These are phyloP conservation scores for Meredithiella fracta DNA, from an alignment of 2,329 filamentous ascomycete species.

Conservation along the genomic window DNA sequence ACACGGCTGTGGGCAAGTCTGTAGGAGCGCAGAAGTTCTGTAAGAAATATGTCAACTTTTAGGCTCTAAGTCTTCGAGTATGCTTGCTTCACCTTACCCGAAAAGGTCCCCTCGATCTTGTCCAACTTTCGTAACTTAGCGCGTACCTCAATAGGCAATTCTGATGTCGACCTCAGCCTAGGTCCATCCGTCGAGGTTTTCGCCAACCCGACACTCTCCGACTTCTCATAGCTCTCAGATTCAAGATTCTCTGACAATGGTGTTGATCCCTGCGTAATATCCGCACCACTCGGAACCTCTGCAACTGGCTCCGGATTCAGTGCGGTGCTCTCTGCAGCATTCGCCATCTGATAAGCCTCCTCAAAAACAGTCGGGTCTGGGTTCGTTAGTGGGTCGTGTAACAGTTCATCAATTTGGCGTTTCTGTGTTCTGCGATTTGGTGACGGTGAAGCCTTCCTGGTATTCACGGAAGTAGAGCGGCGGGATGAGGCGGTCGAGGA, in stretches of 20 bases:
- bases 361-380: constrained; percentile 82
- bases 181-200: background rate
- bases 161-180: constrained; percentile 21
- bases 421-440: constrained; percentile 21
- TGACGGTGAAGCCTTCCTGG: constrained; percentile 11
- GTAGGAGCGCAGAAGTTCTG: constrained; percentile 82
- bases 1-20: constrained; percentile 77
- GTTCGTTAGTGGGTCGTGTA: constrained; percentile 29
- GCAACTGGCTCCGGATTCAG: background rate
- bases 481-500: constrained; percentile 26
- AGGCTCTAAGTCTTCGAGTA: background rate
- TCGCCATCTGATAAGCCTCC: constrained; percentile 65
- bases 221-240: constrained; percentile 16
- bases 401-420: constrained; percentile 16
- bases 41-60: background rate
- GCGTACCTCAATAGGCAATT: constrained; percentile 58
- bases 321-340: background rate
- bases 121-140: constrained; percentile 71
- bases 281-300: background rate
- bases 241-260: background rate
- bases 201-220: constrained; percentile 18
- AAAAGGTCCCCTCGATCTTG: constrained; percentile 74
- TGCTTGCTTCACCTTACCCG: constrained; percentile 51
- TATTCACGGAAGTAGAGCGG: constrained; percentile 19
- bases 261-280: too few relatives aligned